A percentile compares a stretch with the other conserved stretches of the same genome.
These are phyloP conservation scores for Plasmopara muralis DNA, from an alignment of 352 stramenopile species.

Conservation along the genomic window DNA sequence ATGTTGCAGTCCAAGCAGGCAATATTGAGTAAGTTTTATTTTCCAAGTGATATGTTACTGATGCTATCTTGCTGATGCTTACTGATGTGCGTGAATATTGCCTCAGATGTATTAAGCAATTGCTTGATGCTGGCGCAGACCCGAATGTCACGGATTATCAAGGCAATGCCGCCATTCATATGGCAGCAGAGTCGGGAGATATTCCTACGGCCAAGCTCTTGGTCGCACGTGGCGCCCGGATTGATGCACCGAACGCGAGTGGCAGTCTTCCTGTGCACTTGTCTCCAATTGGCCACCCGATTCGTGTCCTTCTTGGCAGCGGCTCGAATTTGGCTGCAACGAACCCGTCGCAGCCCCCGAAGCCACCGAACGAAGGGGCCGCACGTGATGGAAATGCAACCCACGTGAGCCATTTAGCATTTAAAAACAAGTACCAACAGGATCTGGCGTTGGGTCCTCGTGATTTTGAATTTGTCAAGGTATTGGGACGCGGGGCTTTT, in stretches of 20 bases:
- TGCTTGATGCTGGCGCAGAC: constrained; percentile 62
- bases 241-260: constrained; percentile 69
- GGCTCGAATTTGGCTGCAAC: constrained; percentile 60
- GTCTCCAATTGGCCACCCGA: constrained; percentile 81
- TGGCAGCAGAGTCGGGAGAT: constrained; percentile 70
- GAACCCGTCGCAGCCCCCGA: constrained; percentile 59
- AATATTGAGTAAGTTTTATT: constrained; percentile 46
- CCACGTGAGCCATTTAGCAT: constrained; percentile 74
- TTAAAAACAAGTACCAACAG: constrained; percentile 89
- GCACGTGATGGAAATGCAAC: constrained; percentile 51
- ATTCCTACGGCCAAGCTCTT: constrained; percentile 74
- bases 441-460: constrained; percentile 71
- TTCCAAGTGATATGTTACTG: background rate
- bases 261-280: constrained; percentile 77
- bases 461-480: constrained; percentile 85
- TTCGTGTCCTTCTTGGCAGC: constrained; percentile 73
- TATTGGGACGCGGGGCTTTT: constrained; percentile 74
- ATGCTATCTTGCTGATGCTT: background rate
- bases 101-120: constrained; percentile 59
- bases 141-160: constrained; percentile 78
- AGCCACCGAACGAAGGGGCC: constrained; percentile 39
- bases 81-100: background rate
- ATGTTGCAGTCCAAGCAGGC: constrained; percentile 63
- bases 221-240: constrained; percentile 61
- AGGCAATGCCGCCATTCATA: constrained; percentile 79